Base-by-base conservation (phyloP, 2,329 filamentous ascomycete genomes). In the Colletotrichum simmondsii region DNA sequence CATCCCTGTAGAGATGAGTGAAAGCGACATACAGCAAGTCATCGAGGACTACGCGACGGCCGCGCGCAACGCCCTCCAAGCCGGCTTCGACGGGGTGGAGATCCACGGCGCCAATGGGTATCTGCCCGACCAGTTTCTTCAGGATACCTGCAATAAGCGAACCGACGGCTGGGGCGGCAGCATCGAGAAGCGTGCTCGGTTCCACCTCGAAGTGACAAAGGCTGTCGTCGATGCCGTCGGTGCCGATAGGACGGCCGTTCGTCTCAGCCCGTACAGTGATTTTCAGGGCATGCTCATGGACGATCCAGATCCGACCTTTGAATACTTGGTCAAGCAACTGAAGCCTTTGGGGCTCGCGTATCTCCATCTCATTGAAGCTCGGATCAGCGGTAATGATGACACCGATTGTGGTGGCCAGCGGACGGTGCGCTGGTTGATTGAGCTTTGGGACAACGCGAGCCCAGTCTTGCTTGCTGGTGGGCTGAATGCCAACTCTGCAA, bases 71-170 rank as follows among this genome's bases (percentile, higher is more conserved):
- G 88, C 93, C 0, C 79, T 94, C 4, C 80, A 90, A 16, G 86
- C 87, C 22, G 93, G 94, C 0, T 92, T 92, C 56, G 93, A 96
- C 77, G 91, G 90, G 10, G 90, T 95, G 68, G 92, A 94, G 76
- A 80, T 85, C 22, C 84, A 87, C 75, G 86, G 80, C 4, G 88
- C 88, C 3, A 90, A 91, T 74, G 89, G 90, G 1, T 93, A 92
- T 75, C 82, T 93, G 0, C 81, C 91, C n/a, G 90, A 91, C 66
- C 90, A 92, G 69, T 93, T 93, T 80, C 84, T 89, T 0, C 88
- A 85, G 24, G 83, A 85, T 14, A 84, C 83, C 2, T 83, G 84
- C 67, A 91, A 91, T 75, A 80, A 83, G 57, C 82, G 89, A 28
- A 88, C 85, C 0, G 89, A 91, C 76, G 77, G 81, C 52, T 91